Base-by-base conservation (phyloP, 2,329 filamentous ascomycete genomes). In the Arthrobotrys musiformis region DNA sequence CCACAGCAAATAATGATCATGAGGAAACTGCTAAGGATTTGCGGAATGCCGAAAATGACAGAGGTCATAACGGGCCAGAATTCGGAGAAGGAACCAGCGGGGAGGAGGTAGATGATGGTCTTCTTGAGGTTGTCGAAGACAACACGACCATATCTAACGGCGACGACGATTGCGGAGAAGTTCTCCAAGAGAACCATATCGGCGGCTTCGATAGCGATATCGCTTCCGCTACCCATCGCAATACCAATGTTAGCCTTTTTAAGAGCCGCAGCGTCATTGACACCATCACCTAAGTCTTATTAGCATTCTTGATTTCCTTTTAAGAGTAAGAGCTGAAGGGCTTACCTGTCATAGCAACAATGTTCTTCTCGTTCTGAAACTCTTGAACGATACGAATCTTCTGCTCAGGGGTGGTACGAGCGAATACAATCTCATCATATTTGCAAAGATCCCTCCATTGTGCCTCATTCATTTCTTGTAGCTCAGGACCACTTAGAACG, bases 41-140 rank as follows among this genome's bases (percentile, higher is more conserved):
- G 91, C 0, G 91, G 91, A 1, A 93, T 85, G 19, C 91, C 91
- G 78, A 93, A 91, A 0, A 89, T 82, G 19, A 93, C 89, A 70
- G 90, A 92, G 0, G 90, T 91, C 83, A 93, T 87, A 48, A 93
- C 89, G 0, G 91, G 91, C 91, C 90, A 88, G 83, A 93, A 91
- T 82, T 93, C 91, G 63, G 88, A 89, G 82, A 92, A 93, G n/a
- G 86, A 88, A 1, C 91, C 91, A 0, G 91, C 91, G 0, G 91
- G 91, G 0, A 93, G 85, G 1, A 93, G 85, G 81, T 93, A 93
- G n/a, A 89, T 88, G 77, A 92, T 89, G 0, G 88, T 90, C 86
- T 94, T 93, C 82, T 92, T 91, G 61, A 93, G 84, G 80, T 93
- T 93, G 82, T 93, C 90, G 83, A 92, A 93, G n/a, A 93, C 90